Conservation (phyloP, 2,329 filamentous ascomycete genomes). For the Fusarium domesticum region DNA sequence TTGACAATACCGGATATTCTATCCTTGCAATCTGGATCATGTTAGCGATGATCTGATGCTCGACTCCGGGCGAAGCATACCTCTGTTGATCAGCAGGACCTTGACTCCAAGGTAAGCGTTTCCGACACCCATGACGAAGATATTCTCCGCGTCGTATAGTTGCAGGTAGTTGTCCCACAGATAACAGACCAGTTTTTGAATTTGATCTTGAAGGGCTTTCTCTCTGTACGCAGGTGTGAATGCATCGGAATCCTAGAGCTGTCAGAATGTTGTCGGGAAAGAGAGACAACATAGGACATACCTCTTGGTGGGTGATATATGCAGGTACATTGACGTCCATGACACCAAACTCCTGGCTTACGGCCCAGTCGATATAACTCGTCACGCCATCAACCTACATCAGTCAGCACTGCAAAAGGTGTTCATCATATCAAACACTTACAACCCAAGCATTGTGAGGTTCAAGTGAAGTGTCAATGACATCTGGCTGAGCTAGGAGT, state of each 20-base stretch:
- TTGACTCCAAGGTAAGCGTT: slow-evolving; percentile 82
- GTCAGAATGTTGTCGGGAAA: slow-evolving; percentile 11
- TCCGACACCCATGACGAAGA: slow-evolving; percentile 88
- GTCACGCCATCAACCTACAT: slow-evolving; percentile 74
- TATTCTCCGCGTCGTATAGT: slow-evolving; percentile 65
- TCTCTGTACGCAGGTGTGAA: slow-evolving; percentile 46
- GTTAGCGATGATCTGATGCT: slow-evolving; percentile 10
- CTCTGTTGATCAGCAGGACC: slow-evolving; percentile 72
- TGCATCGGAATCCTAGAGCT: slow-evolving; percentile 44
- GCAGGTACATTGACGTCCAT: slow-evolving; percentile 91
- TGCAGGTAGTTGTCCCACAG: slow-evolving; percentile 98
- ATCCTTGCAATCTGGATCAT: slow-evolving; percentile 56
- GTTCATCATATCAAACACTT: slow-evolving; percentile 36
- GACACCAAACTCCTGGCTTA: slow-evolving; percentile 72
- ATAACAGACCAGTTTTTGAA: slow-evolving; percentile 74
- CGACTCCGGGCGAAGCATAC: slow-evolving; percentile 42
- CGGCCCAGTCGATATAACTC: slow-evolving; percentile 81
- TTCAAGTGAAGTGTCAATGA: slow-evolving; percentile 69
- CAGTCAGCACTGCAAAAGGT: slow-evolving; percentile 7
- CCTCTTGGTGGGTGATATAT: slow-evolving; percentile 64
- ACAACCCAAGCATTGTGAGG: slow-evolving; percentile 87
- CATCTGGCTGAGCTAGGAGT: slow-evolving; percentile 63
- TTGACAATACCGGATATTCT: slow-evolving; percentile 71
- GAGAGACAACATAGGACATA: slow-evolving; percentile 33
- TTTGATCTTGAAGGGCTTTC: slow-evolving; percentile 53